Percentiles rank a stretch among this genome's conserved stretches.
Conservation (phyloP, 2,329 filamentous ascomycete genomes). For the Thielaviopsis euricoi region DNA sequence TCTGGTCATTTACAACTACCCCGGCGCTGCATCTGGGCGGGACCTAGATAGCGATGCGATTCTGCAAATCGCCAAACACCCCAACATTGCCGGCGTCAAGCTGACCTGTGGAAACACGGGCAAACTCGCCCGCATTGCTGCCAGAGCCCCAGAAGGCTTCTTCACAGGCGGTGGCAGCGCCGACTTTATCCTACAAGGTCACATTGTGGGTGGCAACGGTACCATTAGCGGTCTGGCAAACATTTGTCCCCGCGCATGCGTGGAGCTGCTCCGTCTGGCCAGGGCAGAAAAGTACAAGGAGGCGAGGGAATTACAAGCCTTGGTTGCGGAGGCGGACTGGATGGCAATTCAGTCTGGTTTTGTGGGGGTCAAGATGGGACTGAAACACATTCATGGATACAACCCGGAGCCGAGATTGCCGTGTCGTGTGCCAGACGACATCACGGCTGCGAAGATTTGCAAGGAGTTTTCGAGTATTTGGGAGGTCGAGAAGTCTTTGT, state of each 20-base stretch:
- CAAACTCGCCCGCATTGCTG: slow-evolving; percentile 34
- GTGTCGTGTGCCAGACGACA: slow-evolving; percentile 19
- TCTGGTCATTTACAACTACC: slow-evolving; percentile 48
- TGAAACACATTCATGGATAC: slow-evolving; percentile 24
- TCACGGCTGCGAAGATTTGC: no score
- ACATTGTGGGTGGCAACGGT: slow-evolving; percentile 24
- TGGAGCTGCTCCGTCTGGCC: slow-evolving; percentile 20
- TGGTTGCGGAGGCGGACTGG: slow-evolving; percentile 30
- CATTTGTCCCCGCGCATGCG: slow-evolving; percentile 22
- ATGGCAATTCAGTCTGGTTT: slow-evolving; percentile 31
- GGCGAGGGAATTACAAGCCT: slow-evolving; percentile 22
- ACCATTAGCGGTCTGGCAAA: slow-evolving; percentile 26
- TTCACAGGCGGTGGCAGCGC: slow-evolving; percentile 27
- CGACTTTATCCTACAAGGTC: slow-evolving; percentile 26
- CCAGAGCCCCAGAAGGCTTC: slow-evolving; percentile 20
- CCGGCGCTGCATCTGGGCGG: slow-evolving; percentile 37
- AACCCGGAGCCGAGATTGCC: slow-evolving; percentile 25
- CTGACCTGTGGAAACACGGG: slow-evolving; percentile 48
- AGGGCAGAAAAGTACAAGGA: slow-evolving; percentile 19
- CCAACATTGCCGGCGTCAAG: slow-evolving; percentile 47
- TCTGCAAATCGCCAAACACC: slow-evolving; percentile 30
- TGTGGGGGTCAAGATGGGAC: slow-evolving; percentile 30
- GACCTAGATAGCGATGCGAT: slow-evolving; percentile 42
- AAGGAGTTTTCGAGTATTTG: not conserved
- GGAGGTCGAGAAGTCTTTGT: not conserved